phyloP scores from a whole-genome alignment of 202 grass and related monocot genomes.

The Carex arenaria region DNA sequence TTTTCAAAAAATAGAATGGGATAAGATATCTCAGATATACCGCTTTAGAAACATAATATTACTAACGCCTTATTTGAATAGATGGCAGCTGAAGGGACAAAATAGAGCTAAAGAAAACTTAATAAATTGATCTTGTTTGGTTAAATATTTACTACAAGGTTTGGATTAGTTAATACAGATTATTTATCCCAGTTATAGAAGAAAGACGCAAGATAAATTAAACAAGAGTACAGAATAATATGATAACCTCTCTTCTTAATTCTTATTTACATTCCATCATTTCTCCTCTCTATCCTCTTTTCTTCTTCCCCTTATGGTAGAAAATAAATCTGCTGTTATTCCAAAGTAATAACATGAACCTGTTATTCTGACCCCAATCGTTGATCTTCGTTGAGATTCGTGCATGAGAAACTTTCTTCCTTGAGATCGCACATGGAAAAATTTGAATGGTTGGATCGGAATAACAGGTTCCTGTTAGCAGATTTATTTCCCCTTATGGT shows the following conservation, averaged over 20 bases:
- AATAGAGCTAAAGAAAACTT: not conserved
- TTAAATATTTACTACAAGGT: not conserved
- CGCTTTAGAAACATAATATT: not conserved
- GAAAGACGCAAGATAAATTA: not conserved
- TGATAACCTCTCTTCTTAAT: not conserved
- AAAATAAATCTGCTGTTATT: no score
- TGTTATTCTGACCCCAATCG: no score
- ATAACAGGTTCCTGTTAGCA: no score
- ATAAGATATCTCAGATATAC: not conserved
- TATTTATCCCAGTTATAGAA: not conserved
- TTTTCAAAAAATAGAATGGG: not conserved
- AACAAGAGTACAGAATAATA: not conserved
- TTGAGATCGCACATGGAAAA: no score
- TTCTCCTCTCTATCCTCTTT: not conserved
- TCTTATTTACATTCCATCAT: not conserved
- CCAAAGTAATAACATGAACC: no score
- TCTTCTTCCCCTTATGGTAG: not conserved
- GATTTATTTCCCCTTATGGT: not conserved
- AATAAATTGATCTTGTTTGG: not conserved
- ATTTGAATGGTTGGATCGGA: no score
- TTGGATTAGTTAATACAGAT: not conserved
- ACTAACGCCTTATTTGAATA: not conserved
- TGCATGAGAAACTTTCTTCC: no score
- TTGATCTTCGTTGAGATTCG: no score
- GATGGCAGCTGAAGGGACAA: not conserved